Conservation (phyloP, 1,139 yeast genomes). For the Pichia norvegensis region DNA sequence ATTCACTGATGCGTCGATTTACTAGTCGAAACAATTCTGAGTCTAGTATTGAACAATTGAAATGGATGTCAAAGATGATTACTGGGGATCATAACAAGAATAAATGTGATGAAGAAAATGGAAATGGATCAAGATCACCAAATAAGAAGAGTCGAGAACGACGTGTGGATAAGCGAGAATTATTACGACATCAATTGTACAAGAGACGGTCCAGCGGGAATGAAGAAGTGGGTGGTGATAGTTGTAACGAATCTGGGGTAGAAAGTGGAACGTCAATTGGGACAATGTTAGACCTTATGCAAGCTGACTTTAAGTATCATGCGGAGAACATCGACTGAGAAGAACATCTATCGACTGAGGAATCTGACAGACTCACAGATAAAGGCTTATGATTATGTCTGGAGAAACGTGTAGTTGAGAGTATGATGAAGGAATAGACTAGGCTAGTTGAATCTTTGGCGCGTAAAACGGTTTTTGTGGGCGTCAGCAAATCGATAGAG, state of each 20-base stretch:
- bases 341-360: too few relatives aligned
- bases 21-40: not conserved
- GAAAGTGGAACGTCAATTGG: too few relatives aligned
- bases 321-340: not conserved
- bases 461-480: too few relatives aligned
- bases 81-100: not conserved
- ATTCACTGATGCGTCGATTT: conserved; percentile 8
- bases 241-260: not conserved
- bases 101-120: not conserved
- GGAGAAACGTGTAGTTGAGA: too few relatives aligned
- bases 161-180: not conserved
- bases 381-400: too few relatives aligned
- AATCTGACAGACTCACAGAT: too few relatives aligned
- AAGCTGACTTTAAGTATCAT: not conserved
- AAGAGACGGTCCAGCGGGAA: not conserved
- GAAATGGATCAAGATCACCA: not conserved
- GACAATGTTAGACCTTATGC: not conserved
- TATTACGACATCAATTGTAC: not conserved
- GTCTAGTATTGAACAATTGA: conserved; percentile 3
- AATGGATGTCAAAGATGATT: conserved; percentile 1
- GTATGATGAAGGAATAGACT: too few relatives aligned
- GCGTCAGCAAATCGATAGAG: too few relatives aligned
- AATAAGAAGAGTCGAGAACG: not conserved
- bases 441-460: too few relatives aligned
- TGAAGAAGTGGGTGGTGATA: not conserved